Conservation (phyloP, 2,329 filamentous ascomycete species). For the Bisporella sp. region DNA sequence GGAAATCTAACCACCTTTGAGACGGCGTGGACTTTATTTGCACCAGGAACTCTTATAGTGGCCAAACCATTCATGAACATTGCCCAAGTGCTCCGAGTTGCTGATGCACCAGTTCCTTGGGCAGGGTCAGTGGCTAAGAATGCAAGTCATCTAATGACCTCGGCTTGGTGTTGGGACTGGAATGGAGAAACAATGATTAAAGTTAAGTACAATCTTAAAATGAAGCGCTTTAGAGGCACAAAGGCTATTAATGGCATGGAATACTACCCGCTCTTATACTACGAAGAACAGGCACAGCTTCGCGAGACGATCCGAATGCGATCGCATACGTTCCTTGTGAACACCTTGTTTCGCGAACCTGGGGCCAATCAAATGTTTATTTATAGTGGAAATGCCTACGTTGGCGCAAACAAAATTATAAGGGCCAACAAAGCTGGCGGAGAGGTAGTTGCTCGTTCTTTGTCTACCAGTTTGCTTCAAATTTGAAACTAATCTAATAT, state of each 20-base stretch:
- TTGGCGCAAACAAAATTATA: too few species aligned
- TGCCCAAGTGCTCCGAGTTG: background rate
- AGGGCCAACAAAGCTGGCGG: too few species aligned
- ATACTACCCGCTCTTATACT: constrained; percentile 1
- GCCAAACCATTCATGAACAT: background rate
- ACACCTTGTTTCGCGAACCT: too few species aligned
- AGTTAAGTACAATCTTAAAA: background rate
- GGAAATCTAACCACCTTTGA: constrained; percentile 25
- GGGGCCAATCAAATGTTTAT: background rate
- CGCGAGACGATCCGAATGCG: too few species aligned
- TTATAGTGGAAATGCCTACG: too few species aligned
- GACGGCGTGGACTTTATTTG: constrained; percentile 27
- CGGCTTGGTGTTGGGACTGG: constrained; percentile 6
- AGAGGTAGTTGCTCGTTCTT: too few species aligned
- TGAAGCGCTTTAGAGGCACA: constrained; percentile 3
- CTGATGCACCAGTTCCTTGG: background rate
- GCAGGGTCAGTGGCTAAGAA: background rate
- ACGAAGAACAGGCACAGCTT: too few species aligned
- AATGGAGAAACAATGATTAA: constrained; percentile 3
- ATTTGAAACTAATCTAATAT: too few species aligned
- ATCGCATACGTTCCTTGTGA: too few species aligned
- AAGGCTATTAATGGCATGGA: constrained; percentile 1
- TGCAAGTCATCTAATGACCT: background rate
- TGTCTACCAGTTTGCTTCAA: too few species aligned
- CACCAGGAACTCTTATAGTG: background rate